Evolutionary conservation across 1,284 basidiomycete genomes (phyloP), one percentile per base, ranked within the genome.

Genomic region (Trichosporon asahii): DNA sequence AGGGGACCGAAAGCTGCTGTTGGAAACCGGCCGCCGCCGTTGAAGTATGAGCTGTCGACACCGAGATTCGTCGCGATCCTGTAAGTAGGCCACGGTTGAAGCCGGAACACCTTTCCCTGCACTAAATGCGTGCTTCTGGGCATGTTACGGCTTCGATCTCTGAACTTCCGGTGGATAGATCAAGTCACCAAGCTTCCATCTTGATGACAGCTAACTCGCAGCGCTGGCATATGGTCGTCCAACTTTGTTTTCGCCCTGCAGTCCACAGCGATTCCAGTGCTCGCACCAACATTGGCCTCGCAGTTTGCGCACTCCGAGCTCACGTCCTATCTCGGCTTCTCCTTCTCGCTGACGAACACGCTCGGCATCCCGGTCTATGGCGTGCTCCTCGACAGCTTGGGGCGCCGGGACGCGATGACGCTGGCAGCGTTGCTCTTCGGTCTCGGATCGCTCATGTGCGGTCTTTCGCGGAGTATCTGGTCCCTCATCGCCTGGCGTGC

Each of bases 181-280:
- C 6, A 6, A 33, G 6, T 6, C 31, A 33, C 31, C 11, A 9
- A 33, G 11, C 31, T 33, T 33, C 11, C 11, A 33, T 33, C 31
- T 8, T 33, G 7, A 33, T 33, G 11, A 8, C 11, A 53, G 49
- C 27, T 66, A 23, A 27, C n/a, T 18, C 21, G n/a, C 66, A 76
- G 74, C 25, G 71, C 71, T 21, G 74, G 74, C 18, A 72, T 76
- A 60, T 76, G 75, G 80, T 77, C 77, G 0, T 76, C 78, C 35
- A 83, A 84, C 71, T 82, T 83, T 55, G 78, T 79, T 3, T 83
- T 83, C 67, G 83, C 83, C 0, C 75, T 83, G 44, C 83, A 84
- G 64, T 73, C 72, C 9, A 82, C 81, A 14, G 79, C 79, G 2
- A 78, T 84, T 29, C 83, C 83, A 0, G 83, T 82, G 0, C 71